These are phyloP conservation scores for Aureococcus anophagefferens DNA, from an alignment of 108 stramenopile species.

Conservation along the genomic window DNA sequence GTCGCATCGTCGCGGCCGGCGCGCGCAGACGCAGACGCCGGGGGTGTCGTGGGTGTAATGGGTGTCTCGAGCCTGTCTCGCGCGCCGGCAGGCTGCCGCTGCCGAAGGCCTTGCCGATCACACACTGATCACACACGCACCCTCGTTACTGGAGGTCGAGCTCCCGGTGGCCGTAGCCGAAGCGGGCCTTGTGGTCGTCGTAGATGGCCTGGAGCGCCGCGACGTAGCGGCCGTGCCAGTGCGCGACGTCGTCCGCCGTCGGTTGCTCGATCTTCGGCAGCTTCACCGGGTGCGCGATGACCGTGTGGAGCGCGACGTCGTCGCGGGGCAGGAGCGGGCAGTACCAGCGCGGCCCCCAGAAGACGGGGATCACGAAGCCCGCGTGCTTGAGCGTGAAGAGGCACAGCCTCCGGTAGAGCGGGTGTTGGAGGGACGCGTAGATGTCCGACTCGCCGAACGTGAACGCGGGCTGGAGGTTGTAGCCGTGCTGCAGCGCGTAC, in stretches of 20 bases:
- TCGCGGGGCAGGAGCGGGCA: constrained; percentile 44
- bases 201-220: constrained; percentile 39
- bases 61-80: too few species aligned
- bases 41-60: too few species aligned
- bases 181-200: constrained; percentile 52
- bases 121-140: too few species aligned
- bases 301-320: constrained; percentile 34
- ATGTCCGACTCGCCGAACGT: constrained; percentile 48
- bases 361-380: not conserved
- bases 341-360: constrained; percentile 21
- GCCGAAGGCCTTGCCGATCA: too few species aligned
- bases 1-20: too few species aligned
- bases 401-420: too few species aligned
- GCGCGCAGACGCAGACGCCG: too few species aligned
- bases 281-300: constrained; percentile 43
- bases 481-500: constrained; percentile 48
- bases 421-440: constrained; percentile 46
- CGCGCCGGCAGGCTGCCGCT: too few species aligned
- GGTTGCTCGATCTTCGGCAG: constrained; percentile 54
- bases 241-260: constrained; percentile 39
- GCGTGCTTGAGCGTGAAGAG: not conserved
- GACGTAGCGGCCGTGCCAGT: constrained; percentile 54
- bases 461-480: constrained; percentile 49
- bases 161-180: constrained; percentile 37
- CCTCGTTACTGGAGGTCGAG: too few species aligned